Evolutionary conservation across 1,139 yeast genomes (phyloP), one percentile per base, ranked within the genome.

Genomic region (Pichia cactophila): DNA sequence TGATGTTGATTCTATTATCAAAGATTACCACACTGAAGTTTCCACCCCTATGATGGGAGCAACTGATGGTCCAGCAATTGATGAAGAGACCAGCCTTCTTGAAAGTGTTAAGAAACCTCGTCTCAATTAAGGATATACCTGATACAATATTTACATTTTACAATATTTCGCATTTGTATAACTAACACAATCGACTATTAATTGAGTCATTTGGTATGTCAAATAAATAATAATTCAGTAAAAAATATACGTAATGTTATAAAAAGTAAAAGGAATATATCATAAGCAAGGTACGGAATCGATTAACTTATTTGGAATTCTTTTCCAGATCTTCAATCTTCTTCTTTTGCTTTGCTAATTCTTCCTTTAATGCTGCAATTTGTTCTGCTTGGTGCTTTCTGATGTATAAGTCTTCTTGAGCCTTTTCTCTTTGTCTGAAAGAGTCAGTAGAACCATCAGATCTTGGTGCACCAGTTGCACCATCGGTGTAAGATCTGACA

Each of bases 1-100:
- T 65, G 98, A 92, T 71, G 97, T 92, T 50, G 98, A 92, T 69
- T 88, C 97, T 42, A 88, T 92, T 62, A 90, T 92, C 68, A 88
- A 90, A 72, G 95, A 89, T 59, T 92, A 69, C 81, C 98, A 92
- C 65, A 83, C 92, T 9, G 68, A 62, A 48, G 54, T 63, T 41
- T 60, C 64, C 6, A 63, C 67, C n/a, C 67, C 67, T 41, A 52
- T 44, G 43, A 46, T 62, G 16, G 48, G 49, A 42, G 59, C 66
- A 28, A 43, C 55, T 16, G 62, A 60, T 17, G 65, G 65, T 26
- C 60, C 62, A 23, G 56, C 60, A 4, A 51, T 61, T 45, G 59
- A 54, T 36, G 62, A 57, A 44, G 58, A 57, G 7, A 49, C 54
- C 26, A 44, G 46, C 14, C 44, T 56, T 23, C 52, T 63, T 48